Evolutionary conservation across 78 protist species (phyloP).

Genomic region (Acrasis kona): DNA sequence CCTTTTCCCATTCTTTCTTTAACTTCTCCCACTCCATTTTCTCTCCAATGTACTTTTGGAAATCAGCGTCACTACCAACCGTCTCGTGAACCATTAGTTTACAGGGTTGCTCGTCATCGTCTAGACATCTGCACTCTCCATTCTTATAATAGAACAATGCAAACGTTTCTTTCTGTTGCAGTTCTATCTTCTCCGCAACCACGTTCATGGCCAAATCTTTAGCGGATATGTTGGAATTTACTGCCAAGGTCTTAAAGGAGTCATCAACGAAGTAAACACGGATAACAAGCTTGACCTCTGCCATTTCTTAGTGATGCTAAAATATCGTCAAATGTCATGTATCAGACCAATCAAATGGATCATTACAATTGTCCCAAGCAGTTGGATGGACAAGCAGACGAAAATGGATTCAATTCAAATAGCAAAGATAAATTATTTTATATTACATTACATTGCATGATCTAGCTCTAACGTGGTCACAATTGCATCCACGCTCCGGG

Average conservation of each 20-base stretch:
- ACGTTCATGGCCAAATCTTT: neutral
- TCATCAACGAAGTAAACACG: neutral
- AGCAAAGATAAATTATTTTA: too few relatives aligned
- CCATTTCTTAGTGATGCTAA: too few relatives aligned
- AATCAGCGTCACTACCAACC: neutral
- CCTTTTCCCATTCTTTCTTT: neutral
- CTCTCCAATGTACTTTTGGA: neutral
- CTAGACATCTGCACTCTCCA: neutral
- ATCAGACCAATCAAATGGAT: too few relatives aligned
- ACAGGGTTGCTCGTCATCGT: conserved; percentile 8
- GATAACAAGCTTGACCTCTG: conserved; percentile 8
- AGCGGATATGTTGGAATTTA: neutral
- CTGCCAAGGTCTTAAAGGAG: neutral
- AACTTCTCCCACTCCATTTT: conserved; percentile 5
- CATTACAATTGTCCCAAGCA: too few relatives aligned
- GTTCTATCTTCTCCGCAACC: neutral
- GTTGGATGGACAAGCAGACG: too few relatives aligned
- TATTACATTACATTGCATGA: too few relatives aligned
- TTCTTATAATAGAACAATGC: neutral
- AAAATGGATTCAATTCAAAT: too few relatives aligned
- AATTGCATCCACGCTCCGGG: too few relatives aligned
- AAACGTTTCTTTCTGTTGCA: neutral
- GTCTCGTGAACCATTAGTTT: neutral
- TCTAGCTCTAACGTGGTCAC: too few relatives aligned
- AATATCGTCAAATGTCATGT: too few relatives aligned